Conservation (phyloP, 2,329 filamentous ascomycete species). For the Fusarium avenaceum region DNA sequence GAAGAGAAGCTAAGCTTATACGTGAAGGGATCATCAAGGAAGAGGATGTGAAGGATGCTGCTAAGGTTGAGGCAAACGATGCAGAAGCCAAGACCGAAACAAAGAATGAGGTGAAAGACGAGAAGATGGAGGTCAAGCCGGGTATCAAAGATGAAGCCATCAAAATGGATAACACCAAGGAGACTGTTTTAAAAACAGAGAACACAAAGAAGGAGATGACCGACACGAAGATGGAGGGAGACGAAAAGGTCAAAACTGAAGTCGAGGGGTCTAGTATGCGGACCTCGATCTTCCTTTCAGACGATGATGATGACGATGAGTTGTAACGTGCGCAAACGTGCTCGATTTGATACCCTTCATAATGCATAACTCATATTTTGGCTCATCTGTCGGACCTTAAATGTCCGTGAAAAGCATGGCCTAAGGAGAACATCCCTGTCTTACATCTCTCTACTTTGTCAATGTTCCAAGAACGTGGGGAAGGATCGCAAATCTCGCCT, state of each 20-base stretch:
- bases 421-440: neutral
- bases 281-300: constrained; percentile 56
- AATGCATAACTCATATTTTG: constrained; percentile 17
- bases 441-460: constrained; percentile 59
- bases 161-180: constrained; percentile 26
- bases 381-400: neutral
- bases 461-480: constrained; percentile 67
- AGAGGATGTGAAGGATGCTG: constrained; percentile 46
- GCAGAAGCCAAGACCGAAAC: constrained; percentile 21
- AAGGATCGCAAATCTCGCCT: constrained; percentile 59
- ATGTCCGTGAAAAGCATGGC: neutral
- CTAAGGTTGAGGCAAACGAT: constrained; percentile 22
- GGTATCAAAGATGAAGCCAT: constrained; percentile 22
- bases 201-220: constrained; percentile 13
- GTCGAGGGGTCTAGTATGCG: constrained; percentile 45
- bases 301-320: constrained; percentile 58
- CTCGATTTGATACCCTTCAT: constrained; percentile 46
- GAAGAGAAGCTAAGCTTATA: constrained; percentile 68
- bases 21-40: constrained; percentile 47
- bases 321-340: constrained; percentile 46
- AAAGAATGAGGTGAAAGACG: constrained; percentile 34
- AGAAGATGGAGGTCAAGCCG: constrained; percentile 26
- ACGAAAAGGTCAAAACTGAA: constrained; percentile 42
- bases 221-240: constrained; percentile 10
- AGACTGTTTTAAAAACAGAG: constrained; percentile 11